Evolutionary conservation across 2,329 filamentous ascomycete species (phyloP).

Genomic region (Sphaceloma murrayae): DNA sequence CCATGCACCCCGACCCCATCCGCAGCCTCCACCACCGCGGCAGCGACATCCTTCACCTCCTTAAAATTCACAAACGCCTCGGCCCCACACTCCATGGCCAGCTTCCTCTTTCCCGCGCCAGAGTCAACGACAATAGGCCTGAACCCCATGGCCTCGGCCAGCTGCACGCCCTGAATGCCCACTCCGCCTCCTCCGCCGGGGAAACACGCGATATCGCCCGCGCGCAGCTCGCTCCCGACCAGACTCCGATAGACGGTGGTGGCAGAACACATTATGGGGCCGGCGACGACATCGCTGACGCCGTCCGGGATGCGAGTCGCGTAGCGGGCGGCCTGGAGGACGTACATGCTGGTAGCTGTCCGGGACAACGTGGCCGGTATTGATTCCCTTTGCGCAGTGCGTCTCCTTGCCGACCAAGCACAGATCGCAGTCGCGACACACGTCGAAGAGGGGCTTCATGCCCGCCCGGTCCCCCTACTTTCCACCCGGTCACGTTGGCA

Average conservation of each 20-base stretch:
- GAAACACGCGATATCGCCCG: conserved; percentile 48
- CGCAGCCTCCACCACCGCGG: conserved; percentile 38
- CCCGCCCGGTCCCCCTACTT: conserved; percentile 47
- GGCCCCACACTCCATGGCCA: conserved; percentile 43
- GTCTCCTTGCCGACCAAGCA: conserved; percentile 47
- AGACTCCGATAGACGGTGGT: conserved; percentile 51
- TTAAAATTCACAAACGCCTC: conserved; percentile 50
- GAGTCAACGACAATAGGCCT: conserved; percentile 48
- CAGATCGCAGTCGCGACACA: conserved; percentile 42
- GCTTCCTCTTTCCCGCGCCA: conserved; percentile 38
- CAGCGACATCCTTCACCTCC: conserved; percentile 31
- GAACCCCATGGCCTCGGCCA: conserved; percentile 48
- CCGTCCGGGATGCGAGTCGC: conserved; percentile 47
- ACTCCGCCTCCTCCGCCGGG: conserved; percentile 49
- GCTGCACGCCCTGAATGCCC: conserved; percentile 48
- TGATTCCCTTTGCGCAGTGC: conserved; percentile 40
- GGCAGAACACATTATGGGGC: conserved; percentile 51
- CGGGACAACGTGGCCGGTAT: conserved; percentile 37
- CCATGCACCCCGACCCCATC: conserved; percentile 41
- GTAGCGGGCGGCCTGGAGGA: conserved; percentile 47
- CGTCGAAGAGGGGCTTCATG: conserved; percentile 43
- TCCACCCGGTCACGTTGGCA: conserved; percentile 43
- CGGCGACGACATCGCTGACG: conserved; percentile 46
- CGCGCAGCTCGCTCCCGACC: conserved; percentile 40
- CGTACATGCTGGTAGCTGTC: conserved; percentile 52